Conservation (phyloP, 345 rosid genomes). For the Triadica sebifera region DNA sequence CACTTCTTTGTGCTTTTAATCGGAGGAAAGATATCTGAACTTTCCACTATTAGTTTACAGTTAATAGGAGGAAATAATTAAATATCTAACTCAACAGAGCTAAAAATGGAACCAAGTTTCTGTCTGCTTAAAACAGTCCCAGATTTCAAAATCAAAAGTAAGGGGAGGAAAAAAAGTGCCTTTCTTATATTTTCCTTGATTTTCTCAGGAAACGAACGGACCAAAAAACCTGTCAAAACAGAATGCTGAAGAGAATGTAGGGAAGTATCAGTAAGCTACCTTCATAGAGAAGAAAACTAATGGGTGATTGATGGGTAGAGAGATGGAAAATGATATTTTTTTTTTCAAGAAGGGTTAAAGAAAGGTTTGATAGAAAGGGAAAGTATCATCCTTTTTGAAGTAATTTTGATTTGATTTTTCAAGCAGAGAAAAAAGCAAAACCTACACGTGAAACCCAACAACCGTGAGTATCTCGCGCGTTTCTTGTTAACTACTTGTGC, state of each 20-base stretch:
- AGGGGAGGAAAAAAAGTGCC: no score
- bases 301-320: background rate
- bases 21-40: background rate
- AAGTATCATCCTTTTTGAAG: background rate
- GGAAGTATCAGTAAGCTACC: constrained; percentile 7
- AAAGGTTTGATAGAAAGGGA: constrained; percentile 4
- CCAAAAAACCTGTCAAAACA: background rate
- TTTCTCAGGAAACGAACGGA: constrained; percentile 12
- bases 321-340: background rate
- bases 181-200: background rate
- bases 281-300: constrained; percentile 10
- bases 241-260: background rate
- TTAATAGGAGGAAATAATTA: background rate
- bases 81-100: background rate
- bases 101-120: background rate
- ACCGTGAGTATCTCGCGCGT: constrained; percentile 9
- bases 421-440: background rate
- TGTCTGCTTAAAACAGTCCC: no score
- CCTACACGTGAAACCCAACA: constrained; percentile 11
- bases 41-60: background rate
- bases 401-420: background rate
- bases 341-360: background rate
- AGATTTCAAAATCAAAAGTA: background rate
- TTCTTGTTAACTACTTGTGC: constrained; percentile 1
- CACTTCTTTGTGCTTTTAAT: no score